phyloP scores from a whole-genome alignment of 177 flowering plant species.

The Tripterygium wilfordii region DNA sequence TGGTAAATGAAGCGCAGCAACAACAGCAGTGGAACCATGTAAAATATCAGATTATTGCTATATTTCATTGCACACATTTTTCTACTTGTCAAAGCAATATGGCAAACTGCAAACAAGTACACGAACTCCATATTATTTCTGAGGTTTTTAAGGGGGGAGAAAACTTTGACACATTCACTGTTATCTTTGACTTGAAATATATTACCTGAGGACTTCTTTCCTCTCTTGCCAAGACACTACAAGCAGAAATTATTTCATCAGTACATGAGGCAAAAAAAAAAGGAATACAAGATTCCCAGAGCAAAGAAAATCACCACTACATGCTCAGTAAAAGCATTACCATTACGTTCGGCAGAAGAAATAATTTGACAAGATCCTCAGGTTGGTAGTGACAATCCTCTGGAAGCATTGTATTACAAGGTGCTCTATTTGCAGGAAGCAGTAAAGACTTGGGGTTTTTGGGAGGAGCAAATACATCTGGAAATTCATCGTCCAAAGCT shows the following conservation, averaged over 20 bases:
- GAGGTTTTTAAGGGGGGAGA: too few relatives aligned
- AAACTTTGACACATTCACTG: not conserved
- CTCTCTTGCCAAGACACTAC: slow-evolving; percentile 76
- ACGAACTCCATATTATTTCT: too few relatives aligned
- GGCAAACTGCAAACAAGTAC: too few relatives aligned
- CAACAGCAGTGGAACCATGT: too few relatives aligned
- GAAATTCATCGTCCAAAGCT: slow-evolving; percentile 49
- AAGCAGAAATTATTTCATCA: slow-evolving; percentile 16
- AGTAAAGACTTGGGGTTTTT: slow-evolving; percentile 72
- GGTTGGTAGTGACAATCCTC: slow-evolving; percentile 99
- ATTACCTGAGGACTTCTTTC: slow-evolving; percentile 49
- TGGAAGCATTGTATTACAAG: slow-evolving; percentile 65
- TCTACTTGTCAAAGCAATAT: too few relatives aligned
- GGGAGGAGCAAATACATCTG: slow-evolving; percentile 73
- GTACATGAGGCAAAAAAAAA: not conserved
- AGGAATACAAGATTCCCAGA: too few relatives aligned
- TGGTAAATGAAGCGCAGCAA: too few relatives aligned
- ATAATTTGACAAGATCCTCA: slow-evolving; percentile 89
- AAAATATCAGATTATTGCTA: too few relatives aligned
- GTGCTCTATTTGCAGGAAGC: slow-evolving; percentile 60
- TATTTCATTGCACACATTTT: too few relatives aligned
- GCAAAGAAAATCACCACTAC: too few relatives aligned
- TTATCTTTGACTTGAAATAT: not conserved
- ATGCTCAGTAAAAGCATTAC: slow-evolving; percentile 32
- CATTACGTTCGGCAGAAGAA: slow-evolving; percentile 78